Conservation (phyloP, 2,329 filamentous ascomycete species). For the Aspergillus arachidicola region DNA sequence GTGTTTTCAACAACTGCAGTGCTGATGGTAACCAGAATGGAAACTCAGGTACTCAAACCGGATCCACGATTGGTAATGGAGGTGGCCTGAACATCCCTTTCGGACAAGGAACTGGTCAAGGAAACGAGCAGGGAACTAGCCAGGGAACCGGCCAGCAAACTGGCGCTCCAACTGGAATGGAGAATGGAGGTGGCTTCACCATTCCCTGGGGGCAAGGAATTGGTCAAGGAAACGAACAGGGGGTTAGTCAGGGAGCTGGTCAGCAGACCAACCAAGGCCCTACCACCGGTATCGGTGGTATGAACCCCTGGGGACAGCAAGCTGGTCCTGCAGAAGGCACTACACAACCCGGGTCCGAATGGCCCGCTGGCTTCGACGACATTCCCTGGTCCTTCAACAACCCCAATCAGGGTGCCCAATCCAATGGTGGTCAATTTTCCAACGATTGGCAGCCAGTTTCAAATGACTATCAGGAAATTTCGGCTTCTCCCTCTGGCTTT, state of each 20-base stretch:
- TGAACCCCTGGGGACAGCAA: background rate
- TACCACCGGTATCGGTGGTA: background rate
- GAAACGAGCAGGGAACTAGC: background rate
- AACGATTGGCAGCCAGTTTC: background rate
- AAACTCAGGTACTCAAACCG: background rate
- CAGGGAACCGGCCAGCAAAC: background rate
- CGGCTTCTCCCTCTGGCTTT: background rate
- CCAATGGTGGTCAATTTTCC: background rate
- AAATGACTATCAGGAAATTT: background rate
- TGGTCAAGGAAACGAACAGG: background rate
- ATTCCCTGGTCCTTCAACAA: background rate
- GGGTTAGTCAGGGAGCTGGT: background rate
- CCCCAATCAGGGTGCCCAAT: background rate
- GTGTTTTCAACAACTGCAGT: slow-evolving; percentile 7
- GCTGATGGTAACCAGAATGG: background rate
- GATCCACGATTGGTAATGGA: background rate
- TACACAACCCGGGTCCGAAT: background rate
- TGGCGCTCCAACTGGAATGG: background rate
- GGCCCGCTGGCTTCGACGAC: background rate
- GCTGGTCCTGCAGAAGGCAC: background rate
- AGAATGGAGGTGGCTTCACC: background rate
- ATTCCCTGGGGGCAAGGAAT: background rate
- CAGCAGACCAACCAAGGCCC: background rate
- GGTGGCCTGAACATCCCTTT: background rate
- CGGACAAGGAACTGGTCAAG: background rate